Percentiles rank a stretch among this genome's conserved stretches.
Evolutionary conservation across 768 basidiomycete genomes (phyloP).

Genomic region (Mycena rosella): DNA sequence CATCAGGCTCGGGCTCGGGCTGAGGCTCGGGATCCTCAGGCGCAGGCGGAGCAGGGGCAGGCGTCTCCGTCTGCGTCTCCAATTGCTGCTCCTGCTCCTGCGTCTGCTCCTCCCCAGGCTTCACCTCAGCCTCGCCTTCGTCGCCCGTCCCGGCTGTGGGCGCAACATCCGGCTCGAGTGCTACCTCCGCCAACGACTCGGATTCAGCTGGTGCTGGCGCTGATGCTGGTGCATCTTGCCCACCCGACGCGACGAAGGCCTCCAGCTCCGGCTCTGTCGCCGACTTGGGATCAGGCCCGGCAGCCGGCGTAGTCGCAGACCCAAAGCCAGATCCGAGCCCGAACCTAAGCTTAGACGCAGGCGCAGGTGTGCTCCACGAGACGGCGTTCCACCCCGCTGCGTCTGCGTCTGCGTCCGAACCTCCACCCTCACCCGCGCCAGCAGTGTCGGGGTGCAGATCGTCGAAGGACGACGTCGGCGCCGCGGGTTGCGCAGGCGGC

Average conservation of each 20-base stretch:
- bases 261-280: conserved; percentile 2
- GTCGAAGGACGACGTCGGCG: conserved; percentile 7
- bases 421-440: neutral
- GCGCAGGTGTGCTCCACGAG: conserved; percentile 21
- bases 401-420: conserved; percentile 8
- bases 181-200: conserved; percentile 12
- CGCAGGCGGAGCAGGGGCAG: conserved; percentile 13
- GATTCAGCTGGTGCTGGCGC: conserved; percentile 2
- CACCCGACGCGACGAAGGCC: conserved; percentile 12
- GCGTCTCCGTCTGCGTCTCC: conserved; percentile 18
- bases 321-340: conserved; percentile 10
- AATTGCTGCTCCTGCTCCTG: conserved; percentile 10
- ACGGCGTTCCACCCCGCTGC: conserved; percentile 12
- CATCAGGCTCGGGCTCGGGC: conserved; percentile 11
- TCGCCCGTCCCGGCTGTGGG: conserved; percentile 13
- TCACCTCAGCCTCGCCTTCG: conserved; percentile 14
- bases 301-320: conserved; percentile 3
- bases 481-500: conserved; percentile 9
- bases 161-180: conserved; percentile 5
- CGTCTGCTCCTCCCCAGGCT: conserved; percentile 15
- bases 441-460: conserved; percentile 4
- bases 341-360: conserved; percentile 1
- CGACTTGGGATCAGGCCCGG: conserved; percentile 5
- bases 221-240: conserved; percentile 6
- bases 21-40: conserved; percentile 15